Evolutionary conservation across 176 grass and related monocot species (phyloP).

Genomic region (Olyra latifolia): DNA sequence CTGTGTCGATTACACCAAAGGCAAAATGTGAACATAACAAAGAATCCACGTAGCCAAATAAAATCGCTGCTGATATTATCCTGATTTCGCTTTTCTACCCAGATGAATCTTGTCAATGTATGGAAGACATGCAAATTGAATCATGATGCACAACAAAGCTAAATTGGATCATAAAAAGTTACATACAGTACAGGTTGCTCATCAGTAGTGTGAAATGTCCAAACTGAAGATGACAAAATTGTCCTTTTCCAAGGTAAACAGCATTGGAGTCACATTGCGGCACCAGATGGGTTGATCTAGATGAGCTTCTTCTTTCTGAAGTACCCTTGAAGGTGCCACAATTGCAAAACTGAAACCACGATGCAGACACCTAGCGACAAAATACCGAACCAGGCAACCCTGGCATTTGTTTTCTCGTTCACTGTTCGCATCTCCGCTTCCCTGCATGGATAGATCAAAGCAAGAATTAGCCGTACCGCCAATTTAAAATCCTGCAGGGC

Average conservation of each 20-base stretch:
- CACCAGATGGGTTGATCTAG: constrained; percentile 31
- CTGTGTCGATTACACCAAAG: not conserved
- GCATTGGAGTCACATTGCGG: constrained; percentile 4
- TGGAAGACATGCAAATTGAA: not conserved
- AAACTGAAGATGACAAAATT: constrained; percentile 4
- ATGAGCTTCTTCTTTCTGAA: constrained; percentile 96
- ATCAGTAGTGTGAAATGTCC: constrained; percentile 13
- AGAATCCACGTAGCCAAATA: not conserved
- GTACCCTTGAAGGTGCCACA: constrained; percentile 78
- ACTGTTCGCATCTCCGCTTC: constrained; percentile 83
- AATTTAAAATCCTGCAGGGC: not conserved
- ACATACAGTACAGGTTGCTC: constrained; percentile 24
- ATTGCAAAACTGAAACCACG: constrained; percentile 62
- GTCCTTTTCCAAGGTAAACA: not conserved
- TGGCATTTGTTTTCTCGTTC: constrained; percentile 79
- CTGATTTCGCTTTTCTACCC: not conserved
- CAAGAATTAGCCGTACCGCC: constrained; percentile 3
- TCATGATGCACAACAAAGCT: not conserved
- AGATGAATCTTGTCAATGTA: not conserved
- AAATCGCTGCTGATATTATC: not conserved
- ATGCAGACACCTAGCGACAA: constrained; percentile 80
- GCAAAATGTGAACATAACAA: not conserved
- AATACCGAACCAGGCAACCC: constrained; percentile 82
- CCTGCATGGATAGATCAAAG: constrained; percentile 48
- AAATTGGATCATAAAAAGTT: not conserved